These are phyloP conservation scores for Candida ovalis DNA, from an alignment of 805 yeast genomes.

Conservation along the genomic window DNA sequence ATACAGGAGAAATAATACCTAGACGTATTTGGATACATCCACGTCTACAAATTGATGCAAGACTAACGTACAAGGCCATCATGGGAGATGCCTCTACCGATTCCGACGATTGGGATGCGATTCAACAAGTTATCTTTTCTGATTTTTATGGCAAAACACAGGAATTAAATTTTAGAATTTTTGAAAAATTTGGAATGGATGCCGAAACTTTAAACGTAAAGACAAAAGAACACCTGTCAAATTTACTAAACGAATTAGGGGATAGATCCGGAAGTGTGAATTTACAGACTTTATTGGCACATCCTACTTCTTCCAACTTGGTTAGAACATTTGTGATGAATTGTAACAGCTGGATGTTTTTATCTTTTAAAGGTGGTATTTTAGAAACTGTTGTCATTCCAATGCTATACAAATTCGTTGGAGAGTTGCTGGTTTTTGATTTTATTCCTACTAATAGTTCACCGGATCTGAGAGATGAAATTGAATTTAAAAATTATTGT, in stretches of 20 bases:
- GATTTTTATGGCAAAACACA: constrained; percentile 18
- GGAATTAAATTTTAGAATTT: constrained; percentile 16
- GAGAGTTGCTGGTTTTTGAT: constrained; percentile 18
- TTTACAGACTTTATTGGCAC: constrained; percentile 17
- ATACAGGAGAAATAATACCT: constrained; percentile 14
- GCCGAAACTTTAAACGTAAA: background rate
- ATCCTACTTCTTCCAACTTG: constrained; percentile 18
- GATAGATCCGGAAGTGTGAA: constrained; percentile 5
- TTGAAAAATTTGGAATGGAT: constrained; percentile 19
- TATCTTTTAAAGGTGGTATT: constrained; percentile 22
- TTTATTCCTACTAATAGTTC: background rate
- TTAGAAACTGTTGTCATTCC: constrained; percentile 25
- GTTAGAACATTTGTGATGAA: constrained; percentile 25
- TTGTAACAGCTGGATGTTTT: constrained; percentile 14
- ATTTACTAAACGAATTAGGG: constrained; percentile 17
- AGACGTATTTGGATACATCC: constrained; percentile 34
- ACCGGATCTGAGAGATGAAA: constrained; percentile 3
- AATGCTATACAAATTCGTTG: constrained; percentile 23
- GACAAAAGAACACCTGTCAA: constrained; percentile 8
- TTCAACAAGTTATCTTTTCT: constrained; percentile 26
- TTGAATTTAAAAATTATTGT: constrained; percentile 16
- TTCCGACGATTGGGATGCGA: constrained; percentile 16
- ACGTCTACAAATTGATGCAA: constrained; percentile 28
- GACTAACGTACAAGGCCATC: constrained; percentile 26
- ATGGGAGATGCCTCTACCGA: constrained; percentile 22